Percentiles rank a stretch among this genome's conserved stretches.
Evolutionary conservation across 2,329 filamentous ascomycete genomes (phyloP).

Genomic region (Lachnellula cervina): DNA sequence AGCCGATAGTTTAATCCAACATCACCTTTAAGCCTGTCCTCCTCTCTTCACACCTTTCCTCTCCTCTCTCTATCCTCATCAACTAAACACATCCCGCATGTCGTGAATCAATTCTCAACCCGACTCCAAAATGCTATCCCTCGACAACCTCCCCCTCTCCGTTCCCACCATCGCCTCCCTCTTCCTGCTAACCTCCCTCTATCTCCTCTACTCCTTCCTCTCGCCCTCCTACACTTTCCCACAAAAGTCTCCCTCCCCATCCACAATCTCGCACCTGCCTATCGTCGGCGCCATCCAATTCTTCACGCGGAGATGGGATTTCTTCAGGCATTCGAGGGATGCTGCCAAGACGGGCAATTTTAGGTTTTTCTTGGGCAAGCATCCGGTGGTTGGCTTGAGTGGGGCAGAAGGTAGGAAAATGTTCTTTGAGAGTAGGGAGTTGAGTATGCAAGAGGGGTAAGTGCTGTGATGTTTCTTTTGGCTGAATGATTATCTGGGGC

Average conservation of each 20-base stretch:
- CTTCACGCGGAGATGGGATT: conserved; percentile 43
- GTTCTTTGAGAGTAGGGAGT: conserved; percentile 42
- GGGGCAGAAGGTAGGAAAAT: conserved; percentile 39
- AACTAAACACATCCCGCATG: neutral
- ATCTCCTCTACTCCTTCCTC: neutral
- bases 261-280: conserved; percentile 31
- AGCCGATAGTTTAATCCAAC: neutral
- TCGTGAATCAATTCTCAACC: neutral
- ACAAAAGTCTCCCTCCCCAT: conserved; percentile 22
- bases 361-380: conserved; percentile 43
- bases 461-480: neutral
- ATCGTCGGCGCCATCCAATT: conserved; percentile 41
- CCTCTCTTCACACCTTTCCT: too few species aligned
- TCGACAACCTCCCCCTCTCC: neutral
- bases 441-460: conserved; percentile 42
- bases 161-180: neutral
- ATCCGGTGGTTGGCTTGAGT: conserved; percentile 41
- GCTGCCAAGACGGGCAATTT: conserved; percentile 40
- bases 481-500: too few species aligned
- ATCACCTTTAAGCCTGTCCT: neutral
- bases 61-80: neutral
- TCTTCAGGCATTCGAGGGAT: conserved; percentile 34
- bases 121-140: neutral
- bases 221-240: neutral
- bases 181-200: neutral